Base-by-base conservation (phyloP, 2,329 filamentous ascomycete species). In the Fusarium sp. region DNA sequence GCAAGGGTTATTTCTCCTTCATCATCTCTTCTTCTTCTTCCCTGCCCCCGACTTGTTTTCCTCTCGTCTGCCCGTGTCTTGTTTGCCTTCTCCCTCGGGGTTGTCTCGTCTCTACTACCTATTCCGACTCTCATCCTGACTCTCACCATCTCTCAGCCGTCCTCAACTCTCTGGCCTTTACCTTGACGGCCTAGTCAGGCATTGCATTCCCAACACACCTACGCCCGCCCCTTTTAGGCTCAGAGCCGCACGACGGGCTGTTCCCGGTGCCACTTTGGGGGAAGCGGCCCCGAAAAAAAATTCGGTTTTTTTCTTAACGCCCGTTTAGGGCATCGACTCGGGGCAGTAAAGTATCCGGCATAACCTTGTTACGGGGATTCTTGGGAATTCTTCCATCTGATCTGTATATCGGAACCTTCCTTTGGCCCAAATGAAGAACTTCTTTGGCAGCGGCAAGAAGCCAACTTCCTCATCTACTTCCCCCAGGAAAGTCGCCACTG, bases 361-460 rank as follows among this genome's bases (percentile, higher is more conserved):
- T 77, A 77, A 74, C 70, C 75, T 76, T 76, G 71, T 76, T 73
- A 70, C 75, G 74, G 74, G 62, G 75, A 76, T 67, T 72, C 65
- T 58, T 59, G 56, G 61, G 61, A 63, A 61, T 70, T 70, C 67
- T 66, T 58, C 51, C 64, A 64, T 67, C 36, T 46, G 39, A 36
- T 43, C 48, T 54, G 43, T 49, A 35, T 50, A 48, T 65, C 62
- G 53, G 49, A 61, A 55, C 59, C 61, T 71, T 65, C 19, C 57
- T 68, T 61, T 67, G 62, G 65, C 58, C 70, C 74, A 75, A 79
- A 83, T 84, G 82, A 83, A 83, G 80, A 65, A 65, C 62, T 79
- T 83, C 79, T 83, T 84, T 74, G 75, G 72, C 65, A 72, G 70
- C 61, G 75, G 68, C 68, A 78, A 77, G 76, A 83, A 81, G 77